Percentiles rank a stretch among this genome's conserved stretches.
These are phyloP conservation scores for Hypsizygus ulmarius DNA, from an alignment of 1,284 basidiomycete genomes.

Conservation along the genomic window DNA sequence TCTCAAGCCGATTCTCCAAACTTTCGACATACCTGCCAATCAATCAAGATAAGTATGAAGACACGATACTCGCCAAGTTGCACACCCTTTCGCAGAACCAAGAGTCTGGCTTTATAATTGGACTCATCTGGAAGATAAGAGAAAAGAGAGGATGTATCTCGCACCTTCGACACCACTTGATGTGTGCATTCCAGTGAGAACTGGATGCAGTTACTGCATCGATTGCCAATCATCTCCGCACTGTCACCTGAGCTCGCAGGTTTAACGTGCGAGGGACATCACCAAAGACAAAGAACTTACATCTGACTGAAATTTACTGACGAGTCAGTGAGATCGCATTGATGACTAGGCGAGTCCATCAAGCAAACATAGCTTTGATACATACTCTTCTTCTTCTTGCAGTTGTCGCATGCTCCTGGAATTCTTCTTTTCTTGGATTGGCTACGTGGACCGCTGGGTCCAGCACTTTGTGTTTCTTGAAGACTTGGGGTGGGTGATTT, in stretches of 20 bases:
- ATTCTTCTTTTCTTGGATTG: slow-evolving; percentile 33
- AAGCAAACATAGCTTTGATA: slow-evolving; percentile 8
- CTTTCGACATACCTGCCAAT: slow-evolving; percentile 64
- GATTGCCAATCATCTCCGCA: slow-evolving; percentile 38
- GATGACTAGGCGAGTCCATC: neutral
- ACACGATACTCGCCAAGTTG: neutral
- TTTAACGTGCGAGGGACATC: slow-evolving; percentile 2
- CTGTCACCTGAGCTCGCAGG: slow-evolving; percentile 34
- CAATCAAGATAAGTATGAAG: neutral
- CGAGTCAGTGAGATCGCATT: neutral
- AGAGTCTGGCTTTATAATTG: slow-evolving; percentile 28
- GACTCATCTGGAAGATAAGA: neutral
- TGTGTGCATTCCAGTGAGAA: slow-evolving; percentile 40
- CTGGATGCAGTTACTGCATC: slow-evolving; percentile 39
- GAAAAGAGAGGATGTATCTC: slow-evolving; percentile 7
- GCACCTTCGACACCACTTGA: slow-evolving; percentile 40
- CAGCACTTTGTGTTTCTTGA: neutral
- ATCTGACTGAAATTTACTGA: slow-evolving; percentile 29
- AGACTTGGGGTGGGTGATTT: too few species aligned
- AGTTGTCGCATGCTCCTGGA: slow-evolving; percentile 40
- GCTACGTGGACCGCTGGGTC: slow-evolving; percentile 2
- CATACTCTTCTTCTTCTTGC: slow-evolving; percentile 42
- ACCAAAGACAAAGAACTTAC: slow-evolving; percentile 23
- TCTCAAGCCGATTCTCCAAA: slow-evolving; percentile 66
- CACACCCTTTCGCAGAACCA: slow-evolving; percentile 40